A percentile compares a stretch with the other conserved stretches of the same genome.
Conservation (phyloP, 192 early-diverging fungal genomes). For the Fimicolochytrium jonesii region DNA sequence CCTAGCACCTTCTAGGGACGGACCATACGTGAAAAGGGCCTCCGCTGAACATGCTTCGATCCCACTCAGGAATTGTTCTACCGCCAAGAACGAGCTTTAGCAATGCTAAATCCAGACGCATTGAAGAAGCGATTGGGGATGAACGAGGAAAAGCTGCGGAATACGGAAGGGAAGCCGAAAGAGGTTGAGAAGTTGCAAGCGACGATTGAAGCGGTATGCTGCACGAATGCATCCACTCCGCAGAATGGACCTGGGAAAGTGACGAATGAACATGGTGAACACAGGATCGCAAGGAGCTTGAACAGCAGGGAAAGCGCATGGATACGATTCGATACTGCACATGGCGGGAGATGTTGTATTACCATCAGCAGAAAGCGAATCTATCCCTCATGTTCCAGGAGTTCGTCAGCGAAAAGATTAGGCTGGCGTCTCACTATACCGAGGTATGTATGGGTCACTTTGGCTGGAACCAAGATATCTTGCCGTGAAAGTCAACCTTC, state of each 20-base stretch:
- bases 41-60: too few species aligned
- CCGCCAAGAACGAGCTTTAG: slow-evolving; percentile 43
- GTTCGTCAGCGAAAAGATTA: slow-evolving; percentile 56
- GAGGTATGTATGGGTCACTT: slow-evolving; percentile 28
- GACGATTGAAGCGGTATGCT: slow-evolving; percentile 35
- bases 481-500: too few species aligned
- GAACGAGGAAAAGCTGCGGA: slow-evolving; percentile 46
- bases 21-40: too few species aligned
- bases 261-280: too few species aligned
- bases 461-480: too few species aligned
- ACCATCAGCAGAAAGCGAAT: slow-evolving; percentile 55
- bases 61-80: slow-evolving; percentile 16
- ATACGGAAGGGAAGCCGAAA: slow-evolving; percentile 33
- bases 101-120: slow-evolving; percentile 42
- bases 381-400: slow-evolving; percentile 57
- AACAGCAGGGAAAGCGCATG: slow-evolving; percentile 41
- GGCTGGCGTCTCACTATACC: slow-evolving; percentile 42
- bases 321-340: slow-evolving; percentile 52
- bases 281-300: slow-evolving; percentile 50
- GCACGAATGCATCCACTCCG: too few species aligned
- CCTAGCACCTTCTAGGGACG: too few species aligned
- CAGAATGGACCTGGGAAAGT: too few species aligned
- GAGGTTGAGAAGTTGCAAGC: slow-evolving; percentile 34
- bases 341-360: slow-evolving; percentile 53
- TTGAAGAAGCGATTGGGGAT: slow-evolving; percentile 52